Base-by-base conservation (phyloP, 306 rosid species). In the Quercus aquifolioides region DNA sequence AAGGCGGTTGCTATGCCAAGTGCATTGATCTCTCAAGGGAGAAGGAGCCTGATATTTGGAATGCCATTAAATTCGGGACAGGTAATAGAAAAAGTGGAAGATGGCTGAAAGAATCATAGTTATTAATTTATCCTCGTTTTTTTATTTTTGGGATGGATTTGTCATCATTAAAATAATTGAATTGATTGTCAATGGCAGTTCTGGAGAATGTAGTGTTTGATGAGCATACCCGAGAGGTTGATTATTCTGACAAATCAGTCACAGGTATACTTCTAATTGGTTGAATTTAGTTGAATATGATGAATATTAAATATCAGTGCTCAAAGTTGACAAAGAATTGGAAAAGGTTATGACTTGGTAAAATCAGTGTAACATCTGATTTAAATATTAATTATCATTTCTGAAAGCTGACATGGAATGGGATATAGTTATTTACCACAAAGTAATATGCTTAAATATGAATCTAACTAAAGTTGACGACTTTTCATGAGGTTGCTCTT, bases 151-250 rank as follows among this genome's bases (percentile, higher is more conserved):
- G 15, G n/a, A 7, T 26, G 58, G 26, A 14, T 21, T 20, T 38
- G 59, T 33, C 46, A 8, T 18, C 79, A 58, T 17, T 18, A 30
- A 55, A 72, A 31, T 69, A 2, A 28, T 26, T 7, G 8, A 43
- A 33, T 18, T 82, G 51, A 14, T 73, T 59, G 63, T 71, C 46
- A 33, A 68, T 68, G 49, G 14, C 91, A 94, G 98, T 94, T 17
- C 71, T 94, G 82, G 97, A 94, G 83, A 94, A 94, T 60, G 94
- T 94, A 76, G 97, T 94, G 88, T 88, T 94, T 73, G 97, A 94
- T 76, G 97, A 92, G 86, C 88, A 92, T 76, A 84, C 87, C 20
- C 80, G 96, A 41, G 97, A 90, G 56, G 97, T 94, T 69, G 98
- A 94, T 84, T 94, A 84, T 78, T 19, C 83, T 0, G 98, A 90